Base-by-base conservation (phyloP, 108 stramenopile genomes). In the Phaeodactylum tricornutum region DNA sequence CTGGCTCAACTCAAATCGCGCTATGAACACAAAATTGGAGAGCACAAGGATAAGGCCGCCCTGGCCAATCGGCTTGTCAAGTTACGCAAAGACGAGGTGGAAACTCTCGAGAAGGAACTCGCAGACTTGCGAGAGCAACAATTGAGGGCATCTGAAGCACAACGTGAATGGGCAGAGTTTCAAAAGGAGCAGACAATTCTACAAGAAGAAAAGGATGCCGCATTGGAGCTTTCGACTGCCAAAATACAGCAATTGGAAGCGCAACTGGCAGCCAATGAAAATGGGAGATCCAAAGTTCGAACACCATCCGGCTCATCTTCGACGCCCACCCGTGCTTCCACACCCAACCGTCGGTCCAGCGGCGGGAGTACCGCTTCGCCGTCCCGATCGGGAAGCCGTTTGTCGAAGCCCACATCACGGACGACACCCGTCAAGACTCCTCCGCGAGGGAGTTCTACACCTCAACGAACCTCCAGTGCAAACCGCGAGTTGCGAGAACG, bases 1-100 rank as follows among this genome's bases (percentile, higher is more conserved):
- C 52, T 47, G 26, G 34, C 46, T 4, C 46, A 43, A 47, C 55
- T 62, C 20, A 33, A 57, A n/a, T 9, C n/a, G 0, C 7, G 34
- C 26, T 36, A 56, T 3, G 47, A 62, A 59, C 50, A 62, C 15
- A 53, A 62, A 32, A 21, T 62, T 7, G 30, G 40, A 35, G 50
- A 55, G 46, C 26, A 36, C 1, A 44, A 53, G 30, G 45, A 44
- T 20, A 31, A 62, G 39, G 42, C 38, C 2, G 49, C 48, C 22
- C 16, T 43, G 6, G 26, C 49, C 6, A 41, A 49, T 16, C 24
- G 44, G 29, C 46, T 38, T 15, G 28, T 49, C 20, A 34, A 30
- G 9, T 16, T 37, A 9, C 46, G 33, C 29, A 37, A 63, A 55
- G 28, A 36, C 20, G 47, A 34, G 11, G 22, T 47, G 19, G 56